Evolutionary conservation across 2,329 filamentous ascomycete genomes (phyloP).

Genomic region (Didymella pinodella): DNA sequence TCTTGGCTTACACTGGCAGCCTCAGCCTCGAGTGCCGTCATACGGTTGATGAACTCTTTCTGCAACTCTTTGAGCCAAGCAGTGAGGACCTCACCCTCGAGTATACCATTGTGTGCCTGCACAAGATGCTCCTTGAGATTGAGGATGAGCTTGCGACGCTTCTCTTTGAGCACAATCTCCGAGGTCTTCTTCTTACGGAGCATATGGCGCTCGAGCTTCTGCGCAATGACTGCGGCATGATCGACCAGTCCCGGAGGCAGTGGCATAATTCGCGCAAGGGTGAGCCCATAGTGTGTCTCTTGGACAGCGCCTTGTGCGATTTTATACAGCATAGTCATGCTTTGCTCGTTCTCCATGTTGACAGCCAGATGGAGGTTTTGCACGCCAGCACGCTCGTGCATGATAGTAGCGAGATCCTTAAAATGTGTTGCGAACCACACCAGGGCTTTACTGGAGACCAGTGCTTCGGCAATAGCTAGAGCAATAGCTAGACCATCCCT

Average conservation of each 20-base stretch:
- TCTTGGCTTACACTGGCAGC: slow-evolving; percentile 26
- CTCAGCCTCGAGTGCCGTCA: slow-evolving; percentile 71
- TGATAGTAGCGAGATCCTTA: slow-evolving; percentile 77
- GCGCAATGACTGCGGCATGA: slow-evolving; percentile 71
- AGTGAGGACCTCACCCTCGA: slow-evolving; percentile 69
- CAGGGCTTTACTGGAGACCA: slow-evolving; percentile 78
- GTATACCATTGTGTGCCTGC: slow-evolving; percentile 70
- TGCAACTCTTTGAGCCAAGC: slow-evolving; percentile 73
- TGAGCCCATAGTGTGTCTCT: slow-evolving; percentile 83
- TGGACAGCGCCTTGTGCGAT: slow-evolving; percentile 74
- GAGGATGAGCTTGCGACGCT: slow-evolving; percentile 76
- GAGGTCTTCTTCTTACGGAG: slow-evolving; percentile 67
- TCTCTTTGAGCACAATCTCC: slow-evolving; percentile 64
- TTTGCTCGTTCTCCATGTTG: slow-evolving; percentile 65
- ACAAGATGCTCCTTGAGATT: slow-evolving; percentile 75
- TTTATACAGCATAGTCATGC: slow-evolving; percentile 89
- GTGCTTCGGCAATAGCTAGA: slow-evolving; percentile 85
- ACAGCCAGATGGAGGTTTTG: slow-evolving; percentile 83
- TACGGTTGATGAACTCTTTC: slow-evolving; percentile 74
- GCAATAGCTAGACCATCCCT: slow-evolving; percentile 89
- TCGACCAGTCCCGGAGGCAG: slow-evolving; percentile 73
- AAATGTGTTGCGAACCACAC: slow-evolving; percentile 98
- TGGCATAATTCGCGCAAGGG: slow-evolving; percentile 76
- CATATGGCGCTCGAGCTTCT: slow-evolving; percentile 65
- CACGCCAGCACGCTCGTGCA: slow-evolving; percentile 78